Evolutionary conservation across 2,329 filamentous ascomycete species (phyloP).

Genomic region (Fusarium circinatum): DNA sequence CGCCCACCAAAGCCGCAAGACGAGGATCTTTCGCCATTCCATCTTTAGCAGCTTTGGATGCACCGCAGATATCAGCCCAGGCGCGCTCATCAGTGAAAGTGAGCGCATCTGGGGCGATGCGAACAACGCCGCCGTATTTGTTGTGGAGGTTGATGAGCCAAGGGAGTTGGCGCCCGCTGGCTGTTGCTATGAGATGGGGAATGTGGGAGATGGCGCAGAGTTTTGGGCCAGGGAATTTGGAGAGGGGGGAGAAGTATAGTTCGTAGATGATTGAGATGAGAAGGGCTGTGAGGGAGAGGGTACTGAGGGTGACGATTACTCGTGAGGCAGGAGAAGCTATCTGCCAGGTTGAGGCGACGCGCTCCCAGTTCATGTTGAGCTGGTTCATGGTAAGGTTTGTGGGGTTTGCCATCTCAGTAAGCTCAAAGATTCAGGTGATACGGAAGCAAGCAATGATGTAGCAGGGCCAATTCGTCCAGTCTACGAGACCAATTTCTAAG

Average conservation of each 20-base stretch:
- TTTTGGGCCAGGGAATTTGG: not conserved
- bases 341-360: not conserved
- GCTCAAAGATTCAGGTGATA: not conserved
- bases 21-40: slow-evolving; percentile 1
- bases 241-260: not conserved
- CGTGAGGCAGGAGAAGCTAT: not conserved
- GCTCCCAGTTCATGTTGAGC: not conserved
- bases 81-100: slow-evolving; percentile 1
- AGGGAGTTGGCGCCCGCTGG: not conserved
- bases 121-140: not conserved
- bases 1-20: not conserved
- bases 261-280: not conserved
- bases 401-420: not conserved
- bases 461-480: not conserved
- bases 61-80: not conserved
- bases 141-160: not conserved
- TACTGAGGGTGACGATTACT: not conserved
- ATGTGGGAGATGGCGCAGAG: not conserved
- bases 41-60: not conserved
- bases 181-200: not conserved
- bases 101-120: not conserved
- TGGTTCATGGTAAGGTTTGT: not conserved
- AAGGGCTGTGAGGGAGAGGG: not conserved
- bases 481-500: not conserved
- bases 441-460: too few relatives aligned